Percentiles rank a stretch among this genome's conserved stretches.
These are phyloP conservation scores for Volvox reticuliferus DNA, from an alignment of 139 green algal genomes.

Conservation along the genomic window DNA sequence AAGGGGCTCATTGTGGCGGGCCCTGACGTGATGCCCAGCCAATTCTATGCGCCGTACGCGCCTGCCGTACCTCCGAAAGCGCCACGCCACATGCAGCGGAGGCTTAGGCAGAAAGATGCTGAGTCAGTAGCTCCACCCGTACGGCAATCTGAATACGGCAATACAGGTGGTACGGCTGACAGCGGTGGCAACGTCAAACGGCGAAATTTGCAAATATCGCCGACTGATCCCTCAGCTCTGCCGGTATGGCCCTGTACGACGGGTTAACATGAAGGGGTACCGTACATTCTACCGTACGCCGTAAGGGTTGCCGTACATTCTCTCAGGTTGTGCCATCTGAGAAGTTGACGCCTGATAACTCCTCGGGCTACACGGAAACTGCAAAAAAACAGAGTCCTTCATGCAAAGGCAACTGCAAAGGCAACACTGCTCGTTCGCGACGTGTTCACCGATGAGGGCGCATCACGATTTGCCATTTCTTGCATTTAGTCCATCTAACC, in stretches of 20 bases:
- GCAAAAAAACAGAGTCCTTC: too few species aligned
- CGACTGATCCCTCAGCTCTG: neutral
- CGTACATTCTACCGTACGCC: neutral
- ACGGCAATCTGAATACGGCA: neutral
- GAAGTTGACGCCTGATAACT: neutral
- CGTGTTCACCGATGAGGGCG: too few species aligned
- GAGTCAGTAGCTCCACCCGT: too few species aligned
- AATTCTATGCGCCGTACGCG: neutral
- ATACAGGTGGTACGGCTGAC: too few species aligned
- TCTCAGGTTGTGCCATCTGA: neutral
- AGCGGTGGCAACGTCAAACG: too few species aligned
- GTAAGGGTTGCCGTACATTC: neutral
- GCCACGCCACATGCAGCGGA: too few species aligned
- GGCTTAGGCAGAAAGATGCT: neutral
- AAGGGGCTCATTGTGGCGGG: conserved; percentile 17
- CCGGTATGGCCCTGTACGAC: neutral
- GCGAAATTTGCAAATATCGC: neutral
- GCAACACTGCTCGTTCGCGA: too few species aligned
- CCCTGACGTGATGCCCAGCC: neutral
- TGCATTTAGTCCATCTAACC: too few species aligned
- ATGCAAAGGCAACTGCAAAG: neutral
- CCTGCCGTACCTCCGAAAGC: neutral
- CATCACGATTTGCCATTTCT: too few species aligned
- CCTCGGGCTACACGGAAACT: too few species aligned
- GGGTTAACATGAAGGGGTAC: neutral